phyloP scores from a whole-genome alignment of 2,329 filamentous ascomycete species.

The Ceratocystiopsis brevicomis region DNA sequence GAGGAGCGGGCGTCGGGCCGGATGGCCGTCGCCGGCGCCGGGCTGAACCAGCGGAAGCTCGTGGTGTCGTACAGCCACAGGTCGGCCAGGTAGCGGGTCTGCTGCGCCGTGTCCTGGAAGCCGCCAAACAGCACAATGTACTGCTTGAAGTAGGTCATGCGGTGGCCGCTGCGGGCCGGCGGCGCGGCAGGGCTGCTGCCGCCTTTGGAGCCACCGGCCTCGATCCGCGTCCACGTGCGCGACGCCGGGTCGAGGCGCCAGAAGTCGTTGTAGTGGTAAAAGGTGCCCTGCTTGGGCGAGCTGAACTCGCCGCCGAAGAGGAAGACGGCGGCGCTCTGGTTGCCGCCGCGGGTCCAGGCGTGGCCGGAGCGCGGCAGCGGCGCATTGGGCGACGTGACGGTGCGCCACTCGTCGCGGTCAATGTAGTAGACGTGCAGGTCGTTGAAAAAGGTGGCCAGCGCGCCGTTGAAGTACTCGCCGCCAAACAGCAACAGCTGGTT shows the following conservation, averaged over 20 bases:
- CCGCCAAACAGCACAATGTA: constrained; percentile 92
- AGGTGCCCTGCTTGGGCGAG: constrained; percentile 90
- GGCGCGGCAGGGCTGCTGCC: constrained; percentile 43
- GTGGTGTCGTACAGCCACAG: constrained; percentile 90
- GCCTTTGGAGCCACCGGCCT: constrained; percentile 34
- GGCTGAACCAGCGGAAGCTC: constrained; percentile 68
- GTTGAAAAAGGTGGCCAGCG: constrained; percentile 55
- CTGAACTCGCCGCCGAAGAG: constrained; percentile 95
- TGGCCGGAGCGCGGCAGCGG: constrained; percentile 82
- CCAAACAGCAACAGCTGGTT: constrained; percentile 86
- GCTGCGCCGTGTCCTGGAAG: constrained; percentile 90
- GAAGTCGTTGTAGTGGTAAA: constrained; percentile 98
- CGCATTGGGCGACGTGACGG: constrained; percentile 76
- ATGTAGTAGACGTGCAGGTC: constrained; percentile 54
- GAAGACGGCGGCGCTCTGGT: constrained; percentile 63
- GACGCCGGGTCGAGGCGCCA: constrained; percentile 74
- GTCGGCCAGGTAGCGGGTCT: constrained; percentile 84
- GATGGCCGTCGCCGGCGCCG: constrained; percentile 55
- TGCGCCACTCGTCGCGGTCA: constrained; percentile 75
- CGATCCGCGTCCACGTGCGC: constrained; percentile 81
- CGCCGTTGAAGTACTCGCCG: constrained; percentile 90
- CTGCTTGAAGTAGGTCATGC: constrained; percentile 94
- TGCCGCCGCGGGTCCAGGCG: constrained; percentile 82
- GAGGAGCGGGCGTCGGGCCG: constrained; percentile 84
- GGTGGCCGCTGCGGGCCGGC: constrained; percentile 72